phyloP scores from a whole-genome alignment of 805 yeast species.

The Wickerhamia fluorescens region DNA sequence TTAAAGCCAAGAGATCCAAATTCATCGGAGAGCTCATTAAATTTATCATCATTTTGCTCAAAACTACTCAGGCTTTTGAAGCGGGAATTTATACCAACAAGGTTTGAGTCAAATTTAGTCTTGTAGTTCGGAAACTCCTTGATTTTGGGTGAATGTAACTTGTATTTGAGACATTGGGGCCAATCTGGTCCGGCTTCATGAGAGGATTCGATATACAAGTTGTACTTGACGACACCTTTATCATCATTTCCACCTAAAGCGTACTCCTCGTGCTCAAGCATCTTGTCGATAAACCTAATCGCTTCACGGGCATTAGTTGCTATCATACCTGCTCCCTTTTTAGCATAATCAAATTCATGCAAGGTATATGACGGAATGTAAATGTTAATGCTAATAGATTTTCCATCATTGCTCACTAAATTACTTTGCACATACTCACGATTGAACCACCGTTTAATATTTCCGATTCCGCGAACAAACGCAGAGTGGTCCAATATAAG shows the following conservation, averaged over 20 bases:
- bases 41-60: constrained; percentile 2
- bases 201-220: constrained; percentile 31
- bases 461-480: constrained; percentile 61
- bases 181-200: constrained; percentile 44
- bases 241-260: constrained; percentile 6
- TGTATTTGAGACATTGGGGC: constrained; percentile 40
- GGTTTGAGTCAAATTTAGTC: constrained; percentile 26
- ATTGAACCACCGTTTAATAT: constrained; percentile 56
- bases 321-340: constrained; percentile 44
- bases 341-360: constrained; percentile 16
- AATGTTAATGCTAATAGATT: constrained; percentile 24
- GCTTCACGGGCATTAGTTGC: constrained; percentile 65
- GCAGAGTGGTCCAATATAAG: constrained; percentile 64
- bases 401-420: constrained; percentile 9
- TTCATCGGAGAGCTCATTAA: constrained; percentile 3
- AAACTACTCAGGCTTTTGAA: neutral
- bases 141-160: constrained; percentile 38
- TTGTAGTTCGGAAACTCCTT: constrained; percentile 44
- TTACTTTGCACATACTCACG: constrained; percentile 25
- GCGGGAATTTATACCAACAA: constrained; percentile 9
- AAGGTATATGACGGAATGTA: constrained; percentile 45
- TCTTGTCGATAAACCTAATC: constrained; percentile 50
- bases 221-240: constrained; percentile 8
- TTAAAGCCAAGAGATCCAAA: constrained; percentile 2
- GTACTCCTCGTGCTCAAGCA: constrained; percentile 18